Evolutionary conservation across 371 early-diverging fungal species (phyloP).

Genomic region (Haplosporangium sp.): DNA sequence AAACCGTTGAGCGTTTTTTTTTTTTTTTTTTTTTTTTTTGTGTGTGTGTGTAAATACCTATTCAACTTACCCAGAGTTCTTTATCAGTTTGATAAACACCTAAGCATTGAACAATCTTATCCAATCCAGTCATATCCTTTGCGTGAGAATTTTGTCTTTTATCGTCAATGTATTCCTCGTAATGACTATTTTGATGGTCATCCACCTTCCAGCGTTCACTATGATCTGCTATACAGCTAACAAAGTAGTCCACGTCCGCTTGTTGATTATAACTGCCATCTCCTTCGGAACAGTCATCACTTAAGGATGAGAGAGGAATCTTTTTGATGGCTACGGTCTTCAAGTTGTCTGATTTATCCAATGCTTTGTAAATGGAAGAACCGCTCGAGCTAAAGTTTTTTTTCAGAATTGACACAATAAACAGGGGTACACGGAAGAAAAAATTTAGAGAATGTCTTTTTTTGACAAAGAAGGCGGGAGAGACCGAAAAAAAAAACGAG

Average conservation of each 20-base stretch:
- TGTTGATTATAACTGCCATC: not conserved
- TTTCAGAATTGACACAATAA: not conserved
- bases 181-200: not conserved
- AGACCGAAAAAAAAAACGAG: not conserved
- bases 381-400: constrained; percentile 32
- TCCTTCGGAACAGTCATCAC: constrained; percentile 57
- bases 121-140: constrained; percentile 4
- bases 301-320: constrained; percentile 64
- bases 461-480: not conserved
- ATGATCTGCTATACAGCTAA: constrained; percentile 42
- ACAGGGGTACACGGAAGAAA: constrained; percentile 5
- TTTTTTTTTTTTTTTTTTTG: not conserved
- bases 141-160: too few relatives aligned
- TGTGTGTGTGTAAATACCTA: too few relatives aligned
- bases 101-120: constrained; percentile 25
- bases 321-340: constrained; percentile 64
- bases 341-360: constrained; percentile 46
- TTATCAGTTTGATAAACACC: constrained; percentile 32
- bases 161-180: not conserved
- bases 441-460: not conserved
- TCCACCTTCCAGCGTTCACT: not conserved
- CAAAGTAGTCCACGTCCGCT: constrained; percentile 38
- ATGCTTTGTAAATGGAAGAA: constrained; percentile 38
- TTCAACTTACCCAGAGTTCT: constrained; percentile 42
- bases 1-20: not conserved